phyloP scores from a whole-genome alignment of 306 rosid species.

The Medicago arabica region DNA sequence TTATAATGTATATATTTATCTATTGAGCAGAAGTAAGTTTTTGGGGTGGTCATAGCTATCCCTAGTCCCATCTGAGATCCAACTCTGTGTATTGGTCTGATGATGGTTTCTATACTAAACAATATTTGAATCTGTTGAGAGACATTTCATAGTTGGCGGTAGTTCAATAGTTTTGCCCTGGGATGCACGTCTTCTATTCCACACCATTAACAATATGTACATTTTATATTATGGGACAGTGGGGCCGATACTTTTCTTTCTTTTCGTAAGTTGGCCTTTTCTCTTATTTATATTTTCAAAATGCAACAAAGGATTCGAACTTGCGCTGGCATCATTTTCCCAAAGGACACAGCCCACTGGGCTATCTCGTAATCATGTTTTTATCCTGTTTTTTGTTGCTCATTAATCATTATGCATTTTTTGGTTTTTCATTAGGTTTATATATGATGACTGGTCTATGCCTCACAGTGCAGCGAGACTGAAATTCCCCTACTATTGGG shows the following conservation, averaged over 20 bases:
- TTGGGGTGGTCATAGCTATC: no score
- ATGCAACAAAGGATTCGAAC: neutral
- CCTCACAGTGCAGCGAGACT: conserved; percentile 87
- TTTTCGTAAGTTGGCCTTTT: conserved; percentile 11
- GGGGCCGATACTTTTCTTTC: conserved; percentile 28
- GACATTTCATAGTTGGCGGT: conserved; percentile 1
- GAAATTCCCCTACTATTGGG: conserved; percentile 85
- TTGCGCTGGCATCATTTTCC: neutral
- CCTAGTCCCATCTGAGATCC: no score
- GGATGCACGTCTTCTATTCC: conserved; percentile 12
- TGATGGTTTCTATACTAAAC: conserved; percentile 11
- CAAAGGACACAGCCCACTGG: neutral
- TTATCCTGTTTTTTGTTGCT: neutral
- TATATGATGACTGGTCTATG: conserved; percentile 81
- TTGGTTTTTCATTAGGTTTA: conserved; percentile 63
- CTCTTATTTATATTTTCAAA: neutral
- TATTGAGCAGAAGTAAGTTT: no score
- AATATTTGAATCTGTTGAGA: neutral
- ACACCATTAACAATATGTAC: neutral
- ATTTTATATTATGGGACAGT: conserved; percentile 10
- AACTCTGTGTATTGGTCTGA: neutral
- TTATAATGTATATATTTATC: no score
- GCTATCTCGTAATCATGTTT: neutral
- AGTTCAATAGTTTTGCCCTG: neutral
- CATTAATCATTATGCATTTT: conserved; percentile 35